phyloP scores from a whole-genome alignment of 2,329 filamentous ascomycete species.

The Cytospora piceicola region DNA sequence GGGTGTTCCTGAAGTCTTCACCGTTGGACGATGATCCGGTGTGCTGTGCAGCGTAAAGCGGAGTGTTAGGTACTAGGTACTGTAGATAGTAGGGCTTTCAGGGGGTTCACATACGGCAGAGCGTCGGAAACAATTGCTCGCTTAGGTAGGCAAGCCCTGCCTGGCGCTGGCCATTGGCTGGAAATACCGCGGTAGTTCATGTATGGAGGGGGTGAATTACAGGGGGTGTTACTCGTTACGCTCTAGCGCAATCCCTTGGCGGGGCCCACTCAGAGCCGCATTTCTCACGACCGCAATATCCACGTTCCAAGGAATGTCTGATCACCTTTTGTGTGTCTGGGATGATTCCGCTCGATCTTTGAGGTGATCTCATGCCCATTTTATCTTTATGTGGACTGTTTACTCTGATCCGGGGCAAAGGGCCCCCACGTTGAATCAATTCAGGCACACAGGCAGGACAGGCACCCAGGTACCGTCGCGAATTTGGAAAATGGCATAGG shows the following conservation, averaged over 20 bases:
- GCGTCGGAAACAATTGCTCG: background rate
- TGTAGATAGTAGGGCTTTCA: slow-evolving; percentile 6
- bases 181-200: background rate
- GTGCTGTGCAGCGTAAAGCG: background rate
- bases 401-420: background rate
- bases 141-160: background rate
- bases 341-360: slow-evolving; percentile 15
- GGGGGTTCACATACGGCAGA: slow-evolving; percentile 13
- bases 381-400: slow-evolving; percentile 7
- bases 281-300: slow-evolving; percentile 25
- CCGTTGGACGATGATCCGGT: background rate
- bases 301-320: slow-evolving; percentile 25
- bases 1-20: background rate
- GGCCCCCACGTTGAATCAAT: background rate
- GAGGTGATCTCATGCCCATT: background rate
- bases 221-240: background rate
- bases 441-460: too few species aligned
- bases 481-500: background rate
- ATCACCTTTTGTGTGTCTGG: slow-evolving; percentile 18
- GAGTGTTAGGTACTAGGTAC: background rate
- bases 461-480: background rate
- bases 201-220: background rate
- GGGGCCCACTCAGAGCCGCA: slow-evolving; percentile 30
- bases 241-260: slow-evolving; percentile 9
- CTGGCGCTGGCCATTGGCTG: background rate